Conservation (phyloP, 139 green algal genomes). For the Pleodorina starrii region DNA sequence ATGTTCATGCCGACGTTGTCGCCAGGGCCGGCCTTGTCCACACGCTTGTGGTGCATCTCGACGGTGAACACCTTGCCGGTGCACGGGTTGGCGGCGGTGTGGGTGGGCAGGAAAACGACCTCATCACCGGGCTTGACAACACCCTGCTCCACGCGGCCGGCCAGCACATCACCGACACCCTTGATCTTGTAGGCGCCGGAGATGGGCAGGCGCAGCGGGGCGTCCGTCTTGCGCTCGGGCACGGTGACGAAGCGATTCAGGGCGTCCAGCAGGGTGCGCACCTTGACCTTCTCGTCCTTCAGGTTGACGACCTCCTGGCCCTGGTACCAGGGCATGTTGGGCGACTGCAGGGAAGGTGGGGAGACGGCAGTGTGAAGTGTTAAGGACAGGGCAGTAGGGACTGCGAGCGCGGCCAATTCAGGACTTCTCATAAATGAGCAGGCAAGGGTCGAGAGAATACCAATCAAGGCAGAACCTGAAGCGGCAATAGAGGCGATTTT, state of each 20-base stretch:
- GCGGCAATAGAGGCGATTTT: too few species aligned
- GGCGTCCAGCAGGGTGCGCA: slow-evolving; percentile 90
- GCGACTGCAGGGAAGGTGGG: slow-evolving; percentile 63
- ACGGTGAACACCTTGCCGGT: slow-evolving; percentile 98
- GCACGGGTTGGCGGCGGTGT: slow-evolving; percentile 91
- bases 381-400: too few species aligned
- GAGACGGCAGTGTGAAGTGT: too few species aligned
- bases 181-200: slow-evolving; percentile 99
- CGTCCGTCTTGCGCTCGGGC: slow-evolving; percentile 90
- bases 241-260: slow-evolving; percentile 89
- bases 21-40: slow-evolving; percentile 92
- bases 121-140: slow-evolving; percentile 95
- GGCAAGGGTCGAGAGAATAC: too few species aligned
- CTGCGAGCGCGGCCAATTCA: too few species aligned
- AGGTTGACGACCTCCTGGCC: slow-evolving; percentile 83
- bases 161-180: slow-evolving; percentile 98
- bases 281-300: slow-evolving; percentile 67
- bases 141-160: slow-evolving; percentile 98
- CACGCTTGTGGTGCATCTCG: slow-evolving; percentile 99
- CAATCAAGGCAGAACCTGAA: too few species aligned
- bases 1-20: slow-evolving; percentile 99
- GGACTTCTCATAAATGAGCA: too few species aligned
- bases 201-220: slow-evolving; percentile 93
- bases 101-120: slow-evolving; percentile 91
- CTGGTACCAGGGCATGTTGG: slow-evolving; percentile 97